These are phyloP conservation scores for Candida anglica DNA, from an alignment of 805 yeast genomes.

Conservation along the genomic window DNA sequence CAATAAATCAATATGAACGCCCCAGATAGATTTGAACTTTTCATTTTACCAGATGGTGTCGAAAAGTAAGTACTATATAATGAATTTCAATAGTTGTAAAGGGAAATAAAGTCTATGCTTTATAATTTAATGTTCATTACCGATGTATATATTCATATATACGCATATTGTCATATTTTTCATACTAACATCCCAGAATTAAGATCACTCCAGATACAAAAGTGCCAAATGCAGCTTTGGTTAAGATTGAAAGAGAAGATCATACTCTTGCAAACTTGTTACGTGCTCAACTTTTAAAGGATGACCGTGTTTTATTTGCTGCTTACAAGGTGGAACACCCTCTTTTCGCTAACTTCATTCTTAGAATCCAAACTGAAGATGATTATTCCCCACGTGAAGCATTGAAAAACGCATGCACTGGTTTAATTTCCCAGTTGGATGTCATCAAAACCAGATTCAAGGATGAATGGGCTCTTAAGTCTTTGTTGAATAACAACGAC, in stretches of 20 bases:
- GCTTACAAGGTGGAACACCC: slow-evolving; percentile 99
- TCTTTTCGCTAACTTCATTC: slow-evolving; percentile 86
- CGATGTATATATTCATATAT: too few relatives aligned
- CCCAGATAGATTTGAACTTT: slow-evolving; percentile 97
- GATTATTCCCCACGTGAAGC: slow-evolving; percentile 92
- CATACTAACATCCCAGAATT: slow-evolving; percentile 45
- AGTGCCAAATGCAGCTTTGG: slow-evolving; percentile 90
- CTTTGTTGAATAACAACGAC: slow-evolving; percentile 50
- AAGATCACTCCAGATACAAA: slow-evolving; percentile 89
- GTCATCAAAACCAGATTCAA: slow-evolving; percentile 72
- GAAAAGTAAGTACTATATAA: slow-evolving; percentile 73
- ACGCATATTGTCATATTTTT: too few relatives aligned
- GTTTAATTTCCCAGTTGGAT: slow-evolving; percentile 75
- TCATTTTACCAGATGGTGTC: slow-evolving; percentile 95
- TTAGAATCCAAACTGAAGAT: slow-evolving; percentile 95
- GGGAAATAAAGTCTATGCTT: too few relatives aligned
- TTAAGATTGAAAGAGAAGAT: slow-evolving; percentile 94
- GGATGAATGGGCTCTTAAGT: slow-evolving; percentile 90
- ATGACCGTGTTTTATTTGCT: slow-evolving; percentile 87
- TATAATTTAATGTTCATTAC: too few relatives aligned
- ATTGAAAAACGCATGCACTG: slow-evolving; percentile 81
- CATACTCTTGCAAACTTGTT: slow-evolving; percentile 92
- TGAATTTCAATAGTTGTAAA: too few relatives aligned
- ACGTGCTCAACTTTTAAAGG: slow-evolving; percentile 80
- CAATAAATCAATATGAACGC: slow-evolving; percentile 82